Percentiles rank a stretch among this genome's conserved stretches.
Conservation (phyloP, 805 yeast genomes). For the Alloascoidea africana region DNA sequence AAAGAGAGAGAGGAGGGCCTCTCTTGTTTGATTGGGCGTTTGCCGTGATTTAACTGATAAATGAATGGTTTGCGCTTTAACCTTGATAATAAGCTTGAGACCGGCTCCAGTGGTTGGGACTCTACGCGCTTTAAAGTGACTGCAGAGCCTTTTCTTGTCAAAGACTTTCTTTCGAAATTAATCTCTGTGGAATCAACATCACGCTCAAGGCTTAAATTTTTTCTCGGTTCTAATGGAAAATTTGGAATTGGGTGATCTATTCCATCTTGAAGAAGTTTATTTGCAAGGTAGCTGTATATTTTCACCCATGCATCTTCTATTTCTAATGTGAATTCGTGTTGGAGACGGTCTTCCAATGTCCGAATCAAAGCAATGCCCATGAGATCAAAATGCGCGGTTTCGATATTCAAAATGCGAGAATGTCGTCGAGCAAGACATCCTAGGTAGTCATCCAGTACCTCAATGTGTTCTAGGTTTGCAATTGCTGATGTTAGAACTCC, state of each 20-base stretch:
- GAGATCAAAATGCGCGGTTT: constrained; percentile 17
- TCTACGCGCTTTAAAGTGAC: too few species aligned
- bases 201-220: background rate
- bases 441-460: constrained; percentile 41
- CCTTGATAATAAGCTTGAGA: too few species aligned
- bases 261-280: constrained; percentile 14
- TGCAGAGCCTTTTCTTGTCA: too few species aligned
- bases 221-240: background rate
- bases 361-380: constrained; percentile 14
- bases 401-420: constrained; percentile 59
- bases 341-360: constrained; percentile 13
- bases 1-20: too few species aligned
- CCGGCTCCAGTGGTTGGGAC: too few species aligned
- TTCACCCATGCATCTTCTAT: constrained; percentile 17
- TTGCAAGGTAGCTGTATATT: constrained; percentile 14
- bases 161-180: too few species aligned
- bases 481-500: constrained; percentile 63
- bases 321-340: constrained; percentile 12
- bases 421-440: constrained; percentile 59
- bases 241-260: constrained; percentile 16
- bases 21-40: too few species aligned
- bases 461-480: constrained; percentile 42
- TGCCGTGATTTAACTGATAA: too few species aligned
- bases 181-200: too few species aligned
- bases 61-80: too few species aligned